Percentiles rank a stretch among this genome's conserved stretches.
phyloP scores from a whole-genome alignment of 108 stramenopile species.

The Pseudonitzschia multiseries region DNA sequence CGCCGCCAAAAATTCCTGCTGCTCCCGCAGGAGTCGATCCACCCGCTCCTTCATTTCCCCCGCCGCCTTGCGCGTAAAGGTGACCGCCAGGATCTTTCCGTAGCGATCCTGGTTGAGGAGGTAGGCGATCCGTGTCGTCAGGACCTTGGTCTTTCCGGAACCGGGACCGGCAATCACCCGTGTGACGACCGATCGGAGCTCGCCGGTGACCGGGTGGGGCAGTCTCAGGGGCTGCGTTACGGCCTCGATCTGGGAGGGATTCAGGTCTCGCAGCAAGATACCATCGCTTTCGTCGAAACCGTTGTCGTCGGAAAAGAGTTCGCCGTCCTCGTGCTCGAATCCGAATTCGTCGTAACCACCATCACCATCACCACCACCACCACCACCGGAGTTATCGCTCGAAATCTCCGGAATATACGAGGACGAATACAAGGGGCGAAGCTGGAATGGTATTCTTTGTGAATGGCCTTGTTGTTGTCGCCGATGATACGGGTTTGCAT shows the following conservation, averaged over 20 bases:
- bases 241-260: slow-evolving; percentile 72
- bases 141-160: slow-evolving; percentile 87
- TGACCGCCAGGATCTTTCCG: slow-evolving; percentile 76
- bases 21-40: slow-evolving; percentile 35
- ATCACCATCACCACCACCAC: too few relatives aligned
- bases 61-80: slow-evolving; percentile 92
- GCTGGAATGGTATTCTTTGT: too few relatives aligned
- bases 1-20: too few relatives aligned
- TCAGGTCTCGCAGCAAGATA: slow-evolving; percentile 45
- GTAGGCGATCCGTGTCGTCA: slow-evolving; percentile 86
- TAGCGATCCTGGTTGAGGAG: slow-evolving; percentile 43
- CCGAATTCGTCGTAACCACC: too few relatives aligned
- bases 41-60: slow-evolving; percentile 84
- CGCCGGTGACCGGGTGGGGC: neutral
- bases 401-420: too few relatives aligned
- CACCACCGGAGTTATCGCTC: too few relatives aligned
- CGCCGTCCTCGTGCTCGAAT: too few relatives aligned
- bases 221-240: slow-evolving; percentile 47
- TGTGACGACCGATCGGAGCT: slow-evolving; percentile 38
- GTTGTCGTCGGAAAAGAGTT: too few relatives aligned
- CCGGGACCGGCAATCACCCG: slow-evolving; percentile 90
- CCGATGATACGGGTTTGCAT: too few relatives aligned
- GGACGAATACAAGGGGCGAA: too few relatives aligned
- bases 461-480: too few relatives aligned
- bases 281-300: too few relatives aligned